Base-by-base conservation (phyloP, 2,329 filamentous ascomycete species). In the Pleomassaria siparia region DNA sequence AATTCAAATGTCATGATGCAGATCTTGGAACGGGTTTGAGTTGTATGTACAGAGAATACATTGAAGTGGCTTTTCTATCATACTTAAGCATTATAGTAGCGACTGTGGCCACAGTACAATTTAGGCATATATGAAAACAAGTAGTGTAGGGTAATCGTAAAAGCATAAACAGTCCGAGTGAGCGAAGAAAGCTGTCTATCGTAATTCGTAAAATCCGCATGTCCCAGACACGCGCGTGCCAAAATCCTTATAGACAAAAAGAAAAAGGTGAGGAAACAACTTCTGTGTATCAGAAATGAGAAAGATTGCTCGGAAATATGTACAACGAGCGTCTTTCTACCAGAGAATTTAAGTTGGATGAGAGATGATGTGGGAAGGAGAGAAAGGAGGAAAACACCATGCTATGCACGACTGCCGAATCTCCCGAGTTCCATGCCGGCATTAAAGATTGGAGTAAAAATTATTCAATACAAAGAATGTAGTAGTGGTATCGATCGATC, bases 301-400 rank as follows among this genome's bases (percentile, higher is more conserved):
- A 29, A 30, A 25, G 53, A 55, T 60, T 58, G 51, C 58, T 57
- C 55, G 54, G 53, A 15, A 46, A 11, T 58, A 60, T 65, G 40
- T 63, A 62, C 60, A 63, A 54, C 53, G 60, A 63, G 55, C 56
- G 60, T 58, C 55, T 55, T 60, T 62, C 59, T 62, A 49, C 56
- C 51, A 55, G 55, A 60, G 53, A 59, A 55, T 30, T 18, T 29
- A 47, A 51, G 35, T 49, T 43, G 47, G 46, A 42, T 45, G 28
- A 21, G 28, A 21, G 43, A 40, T 49, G 46, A 53, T 40, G 47
- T 32, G 6, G 39, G 50, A 35, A 46, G 44, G 36, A 43, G 41
- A 43, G 43, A 40, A 41, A 11, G 18, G 24, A 6, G 18, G 39
- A 33, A 22, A 46, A 47, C 40, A 35, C 47, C 50, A 25, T 41